Evolutionary conservation across 495 filamentous ascomycete species (phyloP).

Genomic region (Letharia columbiana): DNA sequence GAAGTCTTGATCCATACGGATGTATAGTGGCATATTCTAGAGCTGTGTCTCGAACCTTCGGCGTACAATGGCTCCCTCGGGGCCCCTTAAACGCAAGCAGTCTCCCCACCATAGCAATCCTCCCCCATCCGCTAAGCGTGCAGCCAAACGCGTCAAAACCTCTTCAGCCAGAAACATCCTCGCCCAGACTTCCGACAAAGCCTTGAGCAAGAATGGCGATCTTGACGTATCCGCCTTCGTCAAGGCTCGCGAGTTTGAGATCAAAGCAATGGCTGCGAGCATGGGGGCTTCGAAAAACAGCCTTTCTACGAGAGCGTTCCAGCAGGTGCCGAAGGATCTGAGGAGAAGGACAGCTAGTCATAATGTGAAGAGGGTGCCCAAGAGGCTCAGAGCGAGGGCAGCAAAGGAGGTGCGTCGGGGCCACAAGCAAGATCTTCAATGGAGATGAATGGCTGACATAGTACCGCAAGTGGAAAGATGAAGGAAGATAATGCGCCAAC

Average conservation of each 20-base stretch:
- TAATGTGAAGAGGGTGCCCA: constrained; percentile 88
- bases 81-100: constrained; percentile 22
- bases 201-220: constrained; percentile 63
- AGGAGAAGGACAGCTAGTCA: constrained; percentile 85
- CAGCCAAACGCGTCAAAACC: constrained; percentile 57
- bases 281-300: constrained; percentile 63
- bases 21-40: background rate
- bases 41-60: background rate
- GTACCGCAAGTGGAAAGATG: constrained; percentile 44
- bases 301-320: constrained; percentile 70
- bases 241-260: constrained; percentile 76
- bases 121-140: constrained; percentile 16
- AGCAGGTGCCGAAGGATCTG: constrained; percentile 76
- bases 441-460: constrained; percentile 11
- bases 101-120: constrained; percentile 1
- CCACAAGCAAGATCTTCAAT: background rate
- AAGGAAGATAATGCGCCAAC: constrained; percentile 86
- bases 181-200: constrained; percentile 61
- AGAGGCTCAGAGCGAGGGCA: constrained; percentile 59
- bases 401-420: constrained; percentile 52
- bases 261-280: constrained; percentile 68
- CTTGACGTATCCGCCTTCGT: constrained; percentile 77
- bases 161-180: constrained; percentile 62
- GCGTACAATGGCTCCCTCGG: constrained; percentile 13
- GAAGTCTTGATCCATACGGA: background rate